Percentiles rank a stretch among this genome's conserved stretches.
These are phyloP conservation scores for grape (Vitis vinifera) DNA, from an alignment of 164 flowering plant genomes.

Conservation along the genomic window DNA sequence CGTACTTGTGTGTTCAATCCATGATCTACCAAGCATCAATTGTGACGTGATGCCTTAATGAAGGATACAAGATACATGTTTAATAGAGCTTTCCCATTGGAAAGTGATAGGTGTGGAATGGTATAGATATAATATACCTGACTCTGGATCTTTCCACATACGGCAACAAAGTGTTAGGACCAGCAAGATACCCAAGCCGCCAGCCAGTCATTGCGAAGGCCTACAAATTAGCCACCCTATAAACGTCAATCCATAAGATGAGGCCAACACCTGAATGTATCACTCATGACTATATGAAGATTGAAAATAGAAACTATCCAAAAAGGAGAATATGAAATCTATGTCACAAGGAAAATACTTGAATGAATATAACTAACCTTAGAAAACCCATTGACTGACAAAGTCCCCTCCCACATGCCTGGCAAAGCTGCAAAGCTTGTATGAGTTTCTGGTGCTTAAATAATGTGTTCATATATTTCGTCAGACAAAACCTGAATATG, in stretches of 20 bases:
- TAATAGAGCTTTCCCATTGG: background rate
- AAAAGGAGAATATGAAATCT: background rate
- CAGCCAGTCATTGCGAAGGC: constrained; percentile 99
- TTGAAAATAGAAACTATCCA: too few relatives aligned
- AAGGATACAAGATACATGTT: background rate
- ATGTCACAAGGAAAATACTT: background rate
- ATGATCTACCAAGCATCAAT: too few relatives aligned
- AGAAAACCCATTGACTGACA: constrained; percentile 93
- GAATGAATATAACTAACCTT: constrained; percentile 48
- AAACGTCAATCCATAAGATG: constrained; percentile 1
- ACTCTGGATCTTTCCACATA: constrained; percentile 87
- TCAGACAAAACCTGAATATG: constrained; percentile 76
- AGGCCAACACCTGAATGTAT: background rate
- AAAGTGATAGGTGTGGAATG: background rate
- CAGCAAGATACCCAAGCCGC: constrained; percentile 98
- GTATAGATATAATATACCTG: constrained; percentile 51
- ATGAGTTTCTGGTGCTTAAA: constrained; percentile 85
- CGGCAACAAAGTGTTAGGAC: constrained; percentile 87
- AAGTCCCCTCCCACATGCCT: constrained; percentile 94
- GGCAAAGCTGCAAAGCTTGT: constrained; percentile 96
- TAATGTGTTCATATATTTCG: constrained; percentile 96
- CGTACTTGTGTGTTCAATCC: too few relatives aligned
- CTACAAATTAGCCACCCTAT: constrained; percentile 30
- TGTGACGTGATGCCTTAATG: background rate
- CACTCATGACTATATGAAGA: background rate